These are phyloP conservation scores for Salix koriyanagi DNA, from an alignment of 345 rosid genomes.

Conservation along the genomic window DNA sequence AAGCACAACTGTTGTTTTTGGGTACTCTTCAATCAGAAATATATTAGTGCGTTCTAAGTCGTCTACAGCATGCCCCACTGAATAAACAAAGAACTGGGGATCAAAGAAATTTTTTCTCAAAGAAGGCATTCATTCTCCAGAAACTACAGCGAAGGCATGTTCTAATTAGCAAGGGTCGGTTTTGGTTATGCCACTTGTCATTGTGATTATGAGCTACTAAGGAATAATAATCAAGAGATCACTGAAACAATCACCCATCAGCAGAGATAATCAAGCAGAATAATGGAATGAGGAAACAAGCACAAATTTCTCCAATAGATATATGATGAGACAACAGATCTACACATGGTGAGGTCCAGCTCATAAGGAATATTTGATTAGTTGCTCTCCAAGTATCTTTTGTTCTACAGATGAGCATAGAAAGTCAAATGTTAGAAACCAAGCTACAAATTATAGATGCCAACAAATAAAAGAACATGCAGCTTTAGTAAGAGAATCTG, in stretches of 20 bases:
- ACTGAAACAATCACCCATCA: neutral
- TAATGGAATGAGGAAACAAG: neutral
- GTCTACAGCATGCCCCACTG: neutral
- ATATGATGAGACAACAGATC: neutral
- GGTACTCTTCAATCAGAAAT: constrained; percentile 76
- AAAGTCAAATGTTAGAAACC: neutral
- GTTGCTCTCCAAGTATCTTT: neutral
- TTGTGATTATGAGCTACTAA: neutral
- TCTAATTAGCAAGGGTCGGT: neutral
- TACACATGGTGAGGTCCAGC: neutral
- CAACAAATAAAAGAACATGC: constrained; percentile 36
- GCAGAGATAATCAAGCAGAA: neutral
- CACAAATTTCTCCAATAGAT: neutral
- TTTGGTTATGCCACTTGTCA: neutral
- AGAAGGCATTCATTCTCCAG: neutral
- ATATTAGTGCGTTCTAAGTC: neutral
- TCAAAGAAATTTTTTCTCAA: neutral
- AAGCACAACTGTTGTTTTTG: constrained; percentile 90
- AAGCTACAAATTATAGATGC: neutral
- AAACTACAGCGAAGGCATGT: neutral
- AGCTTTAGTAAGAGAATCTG: constrained; percentile 86
- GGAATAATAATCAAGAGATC: neutral
- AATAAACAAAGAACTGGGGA: neutral
- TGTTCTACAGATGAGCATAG: neutral
- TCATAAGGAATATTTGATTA: neutral